Base-by-base conservation (phyloP, 1,139 yeast genomes). In the Hemisphaericaspora xylofermentans region DNA sequence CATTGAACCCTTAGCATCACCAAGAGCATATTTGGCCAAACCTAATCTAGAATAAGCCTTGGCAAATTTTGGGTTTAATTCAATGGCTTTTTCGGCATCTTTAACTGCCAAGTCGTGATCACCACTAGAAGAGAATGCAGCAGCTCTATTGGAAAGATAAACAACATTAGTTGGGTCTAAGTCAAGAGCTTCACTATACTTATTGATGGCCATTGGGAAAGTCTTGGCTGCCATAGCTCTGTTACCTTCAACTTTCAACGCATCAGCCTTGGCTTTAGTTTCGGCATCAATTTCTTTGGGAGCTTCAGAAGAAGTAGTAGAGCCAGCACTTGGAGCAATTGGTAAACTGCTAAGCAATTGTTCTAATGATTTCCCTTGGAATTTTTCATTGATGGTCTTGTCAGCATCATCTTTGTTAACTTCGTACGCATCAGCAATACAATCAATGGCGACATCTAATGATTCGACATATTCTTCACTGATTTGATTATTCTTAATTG, bases 21-120 rank as follows among this genome's bases (percentile, higher is more conserved):
- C 96, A 47, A 85, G 73, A 18, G 96, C 95, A 61, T 84, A 91
- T 57, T 84, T 80, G 5, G 98, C 98, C 54, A 91, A 81, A 2
- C 98, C 99, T 52, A 93, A 74, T 64, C 99, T 83, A 9, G 97
- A 88, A 74, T 89, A 93, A 9, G 96, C 97, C 71, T 91, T 91
- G 35, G 96, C 80, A 56, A 88, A 93, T 14, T 69, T 57, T 37
- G 96, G 85, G 60, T 93, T 89, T 44, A 84, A 71, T 47, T 78
- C 76, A 44, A 88, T 81, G 33, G 98, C 96, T 45, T 71, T 69
- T 57, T 83, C 76, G 25, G 98, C 96, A 62, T 93, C 99, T 34
- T 68, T 71, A 35, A 86, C 79, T 2, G 99, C 98, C 49, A 77
- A 70, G 14, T 79, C 84, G 57, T 87, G 93, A 47, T 88, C 73